Evolutionary conservation across 1,139 yeast genomes (phyloP).

Genomic region (Scheffersomyces stambukii): DNA sequence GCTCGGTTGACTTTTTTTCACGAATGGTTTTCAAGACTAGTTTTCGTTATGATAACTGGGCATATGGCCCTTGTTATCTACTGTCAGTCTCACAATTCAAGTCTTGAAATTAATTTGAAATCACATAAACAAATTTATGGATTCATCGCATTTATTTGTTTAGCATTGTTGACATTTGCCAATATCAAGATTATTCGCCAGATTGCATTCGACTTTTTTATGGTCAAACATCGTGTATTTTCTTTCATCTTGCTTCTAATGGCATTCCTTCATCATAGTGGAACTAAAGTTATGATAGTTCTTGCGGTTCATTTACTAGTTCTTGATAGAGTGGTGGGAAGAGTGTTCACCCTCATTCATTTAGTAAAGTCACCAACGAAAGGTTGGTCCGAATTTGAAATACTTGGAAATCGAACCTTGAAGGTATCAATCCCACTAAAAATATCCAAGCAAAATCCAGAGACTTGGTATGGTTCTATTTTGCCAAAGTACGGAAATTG

Average conservation of each 20-base stretch:
- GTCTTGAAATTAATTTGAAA: slow-evolving; percentile 29
- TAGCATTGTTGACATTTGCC: slow-evolving; percentile 34
- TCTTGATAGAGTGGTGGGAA: slow-evolving; percentile 35
- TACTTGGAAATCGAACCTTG: slow-evolving; percentile 41
- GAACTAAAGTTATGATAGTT: slow-evolving; percentile 30
- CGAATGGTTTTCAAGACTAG: slow-evolving; percentile 40
- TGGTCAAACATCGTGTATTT: slow-evolving; percentile 40
- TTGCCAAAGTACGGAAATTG: slow-evolving; percentile 40
- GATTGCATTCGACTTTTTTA: slow-evolving; percentile 41
- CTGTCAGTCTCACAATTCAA: slow-evolving; percentile 37
- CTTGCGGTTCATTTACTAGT: slow-evolving; percentile 45
- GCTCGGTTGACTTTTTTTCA: slow-evolving; percentile 39
- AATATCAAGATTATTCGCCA: slow-evolving; percentile 35
- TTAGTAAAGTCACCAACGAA: slow-evolving; percentile 34
- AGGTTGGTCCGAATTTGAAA: slow-evolving; percentile 34
- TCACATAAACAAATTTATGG: slow-evolving; percentile 50
- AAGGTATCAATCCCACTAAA: slow-evolving; percentile 33
- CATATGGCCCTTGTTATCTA: slow-evolving; percentile 26
- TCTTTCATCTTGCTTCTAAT: slow-evolving; percentile 42
- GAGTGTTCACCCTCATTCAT: slow-evolving; percentile 30
- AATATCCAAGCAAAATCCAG: slow-evolving; percentile 14
- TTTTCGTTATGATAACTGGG: slow-evolving; percentile 34
- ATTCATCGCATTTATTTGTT: slow-evolving; percentile 39
- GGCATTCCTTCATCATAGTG: slow-evolving; percentile 39
- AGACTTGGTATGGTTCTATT: slow-evolving; percentile 26